Conservation (phyloP, 192 early-diverging fungal genomes). For the Mortierella claussenii region DNA sequence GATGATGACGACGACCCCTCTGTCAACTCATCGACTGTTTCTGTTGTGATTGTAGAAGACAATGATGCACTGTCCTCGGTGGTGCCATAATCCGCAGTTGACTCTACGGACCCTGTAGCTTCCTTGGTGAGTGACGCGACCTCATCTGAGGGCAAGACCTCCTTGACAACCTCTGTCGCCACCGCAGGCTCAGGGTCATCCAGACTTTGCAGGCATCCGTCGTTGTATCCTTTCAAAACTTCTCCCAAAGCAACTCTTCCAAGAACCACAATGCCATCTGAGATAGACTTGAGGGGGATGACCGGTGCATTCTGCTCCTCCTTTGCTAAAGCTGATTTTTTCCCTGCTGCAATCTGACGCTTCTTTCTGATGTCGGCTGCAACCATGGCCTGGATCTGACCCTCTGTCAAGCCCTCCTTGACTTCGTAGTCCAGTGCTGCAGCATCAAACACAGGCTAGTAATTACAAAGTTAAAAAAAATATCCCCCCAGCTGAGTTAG, state of each 20-base stretch:
- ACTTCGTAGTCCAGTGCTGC: slow-evolving; percentile 59
- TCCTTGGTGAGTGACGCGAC: slow-evolving; percentile 12
- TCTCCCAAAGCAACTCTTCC: slow-evolving; percentile 50
- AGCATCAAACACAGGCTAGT: slow-evolving; percentile 56
- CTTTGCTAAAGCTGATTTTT: slow-evolving; percentile 15
- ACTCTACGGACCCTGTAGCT: slow-evolving; percentile 28
- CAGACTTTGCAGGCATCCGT: slow-evolving; percentile 51
- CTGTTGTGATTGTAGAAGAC: background rate
- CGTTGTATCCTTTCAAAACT: slow-evolving; percentile 54
- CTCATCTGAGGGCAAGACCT: slow-evolving; percentile 4
- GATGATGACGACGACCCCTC: too few species aligned
- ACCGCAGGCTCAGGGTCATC: slow-evolving; percentile 35
- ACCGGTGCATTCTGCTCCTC: slow-evolving; percentile 19
- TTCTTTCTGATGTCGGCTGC: slow-evolving; percentile 49
- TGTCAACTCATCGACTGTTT: too few species aligned
- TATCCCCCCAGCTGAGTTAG: too few species aligned
- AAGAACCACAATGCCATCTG: slow-evolving; percentile 51
- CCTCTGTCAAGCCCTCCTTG: slow-evolving; percentile 44
- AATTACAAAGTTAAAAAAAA: background rate
- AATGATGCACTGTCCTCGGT: background rate
- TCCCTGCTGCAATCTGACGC: slow-evolving; percentile 46
- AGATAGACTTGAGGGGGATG: slow-evolving; percentile 34
- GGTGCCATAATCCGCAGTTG: slow-evolving; percentile 4
- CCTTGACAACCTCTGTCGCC: slow-evolving; percentile 8
- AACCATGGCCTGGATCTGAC: slow-evolving; percentile 53